These are phyloP conservation scores for Suillus hirtellus DNA, from an alignment of 768 basidiomycete species.

Conservation along the genomic window DNA sequence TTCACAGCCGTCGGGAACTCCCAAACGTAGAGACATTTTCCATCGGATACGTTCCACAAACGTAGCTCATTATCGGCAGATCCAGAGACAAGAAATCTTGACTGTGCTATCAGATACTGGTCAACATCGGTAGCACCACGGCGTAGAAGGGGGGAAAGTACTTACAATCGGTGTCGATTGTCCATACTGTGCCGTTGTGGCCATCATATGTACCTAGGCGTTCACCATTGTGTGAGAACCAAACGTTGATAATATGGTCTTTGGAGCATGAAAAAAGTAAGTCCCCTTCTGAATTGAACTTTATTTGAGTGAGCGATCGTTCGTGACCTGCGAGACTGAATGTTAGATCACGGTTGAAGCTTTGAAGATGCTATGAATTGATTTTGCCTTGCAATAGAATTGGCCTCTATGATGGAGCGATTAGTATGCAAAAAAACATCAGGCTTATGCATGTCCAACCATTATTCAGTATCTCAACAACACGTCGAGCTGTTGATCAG, in stretches of 20 bases:
- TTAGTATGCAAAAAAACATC: conserved; percentile 12
- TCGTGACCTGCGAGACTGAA: conserved; percentile 73
- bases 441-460: conserved; percentile 3
- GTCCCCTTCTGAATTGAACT: conserved; percentile 96
- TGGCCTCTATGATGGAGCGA: conserved; percentile 49
- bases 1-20: conserved; percentile 99
- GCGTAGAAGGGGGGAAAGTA: conserved; percentile 17
- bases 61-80: conserved; percentile 93
- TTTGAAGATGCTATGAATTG: conserved; percentile 7
- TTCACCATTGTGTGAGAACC: conserved; percentile 98
- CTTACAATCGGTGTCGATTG: conserved; percentile 93
- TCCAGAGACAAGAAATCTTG: conserved; percentile 85
- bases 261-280: conserved; percentile 95
- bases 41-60: conserved; percentile 86
- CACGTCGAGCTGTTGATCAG: neutral
- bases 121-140: neutral
- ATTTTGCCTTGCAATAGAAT: conserved; percentile 69
- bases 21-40: conserved; percentile 93
- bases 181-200: conserved; percentile 97
- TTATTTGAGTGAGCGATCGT: conserved; percentile 95
- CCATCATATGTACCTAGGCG: conserved; percentile 95
- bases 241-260: conserved; percentile 93
- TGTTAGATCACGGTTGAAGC: conserved; percentile 11
- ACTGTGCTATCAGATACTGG: conserved; percentile 58
- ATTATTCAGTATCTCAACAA: conserved; percentile 1